These are phyloP conservation scores for Ogataea nakhonphanomensis DNA, from an alignment of 805 yeast genomes.

Conservation along the genomic window DNA sequence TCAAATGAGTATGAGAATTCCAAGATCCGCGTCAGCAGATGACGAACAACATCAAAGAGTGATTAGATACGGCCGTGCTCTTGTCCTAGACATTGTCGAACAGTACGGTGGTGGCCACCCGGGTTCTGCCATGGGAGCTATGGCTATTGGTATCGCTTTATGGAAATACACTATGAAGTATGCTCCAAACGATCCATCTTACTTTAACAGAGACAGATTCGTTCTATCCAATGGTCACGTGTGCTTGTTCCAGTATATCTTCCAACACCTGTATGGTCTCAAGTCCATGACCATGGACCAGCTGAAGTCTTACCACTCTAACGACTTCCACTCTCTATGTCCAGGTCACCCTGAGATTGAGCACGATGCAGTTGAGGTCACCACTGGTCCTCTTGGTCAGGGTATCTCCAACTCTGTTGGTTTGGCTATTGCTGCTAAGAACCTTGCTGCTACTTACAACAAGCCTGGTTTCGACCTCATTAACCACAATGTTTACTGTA, in stretches of 20 bases:
- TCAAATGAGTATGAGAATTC: conserved; percentile 23
- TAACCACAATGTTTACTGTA: conserved; percentile 70
- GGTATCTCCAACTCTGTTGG: conserved; percentile 97
- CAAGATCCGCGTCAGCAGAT: conserved; percentile 25
- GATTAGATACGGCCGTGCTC: conserved; percentile 33
- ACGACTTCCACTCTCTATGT: conserved; percentile 84
- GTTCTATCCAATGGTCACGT: conserved; percentile 97
- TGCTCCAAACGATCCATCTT: conserved; percentile 86
- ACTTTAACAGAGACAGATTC: conserved; percentile 95
- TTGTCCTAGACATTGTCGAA: conserved; percentile 34
- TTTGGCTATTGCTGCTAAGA: conserved; percentile 89
- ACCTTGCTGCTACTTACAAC: conserved; percentile 89
- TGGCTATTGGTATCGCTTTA: conserved; percentile 88
- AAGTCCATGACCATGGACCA: conserved; percentile 72
- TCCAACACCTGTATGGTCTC: conserved; percentile 85
- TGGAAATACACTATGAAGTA: conserved; percentile 72
- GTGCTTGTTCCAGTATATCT: conserved; percentile 80
- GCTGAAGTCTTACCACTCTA: conserved; percentile 66
- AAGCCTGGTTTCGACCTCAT: conserved; percentile 74
- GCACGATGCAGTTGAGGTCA: conserved; percentile 91
- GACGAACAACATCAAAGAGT: conserved; percentile 29
- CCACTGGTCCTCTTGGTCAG: conserved; percentile 99
- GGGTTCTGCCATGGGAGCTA: conserved; percentile 98
- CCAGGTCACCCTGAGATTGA: conserved; percentile 98
- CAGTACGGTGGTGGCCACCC: conserved; percentile 75